Evolutionary conservation across 192 early-diverging fungal genomes (phyloP).

Genomic region (Entophlyctis luteolus): DNA sequence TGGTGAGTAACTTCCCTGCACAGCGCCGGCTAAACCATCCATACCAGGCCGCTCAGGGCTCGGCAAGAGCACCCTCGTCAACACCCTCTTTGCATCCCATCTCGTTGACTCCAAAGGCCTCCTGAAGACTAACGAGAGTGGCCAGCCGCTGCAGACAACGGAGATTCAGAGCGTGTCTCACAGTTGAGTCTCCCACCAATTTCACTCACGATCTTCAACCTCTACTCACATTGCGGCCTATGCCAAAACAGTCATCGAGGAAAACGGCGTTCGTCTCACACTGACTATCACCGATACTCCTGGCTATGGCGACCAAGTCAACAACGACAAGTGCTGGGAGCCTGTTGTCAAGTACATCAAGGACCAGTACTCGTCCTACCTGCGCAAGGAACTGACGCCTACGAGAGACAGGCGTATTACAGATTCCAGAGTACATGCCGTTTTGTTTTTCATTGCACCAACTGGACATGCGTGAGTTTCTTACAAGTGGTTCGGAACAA

Average conservation of each 20-base stretch:
- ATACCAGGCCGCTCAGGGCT: conserved; percentile 84
- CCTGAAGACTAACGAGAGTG: conserved; percentile 70
- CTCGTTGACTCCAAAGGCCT: conserved; percentile 90
- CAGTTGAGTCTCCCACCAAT: conserved; percentile 39
- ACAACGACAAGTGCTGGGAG: conserved; percentile 98
- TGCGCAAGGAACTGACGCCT: conserved; percentile 79
- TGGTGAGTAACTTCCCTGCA: conserved; percentile 53
- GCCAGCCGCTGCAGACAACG: conserved; percentile 76
- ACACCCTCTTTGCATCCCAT: conserved; percentile 96
- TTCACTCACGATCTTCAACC: not conserved
- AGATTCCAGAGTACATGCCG: conserved; percentile 93
- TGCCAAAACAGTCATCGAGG: conserved; percentile 77
- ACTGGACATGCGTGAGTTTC: conserved; percentile 78
- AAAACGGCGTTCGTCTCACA: conserved; percentile 88
- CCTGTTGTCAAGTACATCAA: conserved; percentile 99
- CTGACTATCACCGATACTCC: conserved; percentile 98
- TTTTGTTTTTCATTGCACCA: conserved; percentile 94
- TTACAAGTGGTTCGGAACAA: not conserved
- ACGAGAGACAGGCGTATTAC: conserved; percentile 81
- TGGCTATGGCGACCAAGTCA: conserved; percentile 97
- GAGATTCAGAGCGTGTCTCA: conserved; percentile 91
- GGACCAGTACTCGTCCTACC: conserved; percentile 93
- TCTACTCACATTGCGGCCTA: not conserved
- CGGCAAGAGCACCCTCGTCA: conserved; percentile 97
- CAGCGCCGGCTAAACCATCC: not conserved